These are phyloP conservation scores for Orbilia oligospora DNA, from an alignment of 2,329 filamentous ascomycete genomes.

Conservation along the genomic window DNA sequence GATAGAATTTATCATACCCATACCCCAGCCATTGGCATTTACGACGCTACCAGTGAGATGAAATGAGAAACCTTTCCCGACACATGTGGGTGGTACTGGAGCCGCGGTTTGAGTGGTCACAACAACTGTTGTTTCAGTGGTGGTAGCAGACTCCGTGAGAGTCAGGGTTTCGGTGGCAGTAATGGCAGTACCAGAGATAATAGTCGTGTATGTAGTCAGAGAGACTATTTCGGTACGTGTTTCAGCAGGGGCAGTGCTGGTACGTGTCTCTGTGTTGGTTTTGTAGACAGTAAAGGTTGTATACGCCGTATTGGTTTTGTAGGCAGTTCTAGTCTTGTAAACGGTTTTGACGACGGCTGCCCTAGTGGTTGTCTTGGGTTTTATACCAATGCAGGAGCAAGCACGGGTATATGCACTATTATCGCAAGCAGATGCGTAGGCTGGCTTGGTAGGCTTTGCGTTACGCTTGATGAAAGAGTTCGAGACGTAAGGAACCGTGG, in stretches of 20 bases:
- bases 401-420: constrained; percentile 39
- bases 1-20: constrained; percentile 49
- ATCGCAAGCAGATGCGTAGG: constrained; percentile 41
- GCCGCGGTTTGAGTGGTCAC: constrained; percentile 36
- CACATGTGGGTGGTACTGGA: constrained; percentile 30
- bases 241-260: constrained; percentile 10
- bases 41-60: neutral
- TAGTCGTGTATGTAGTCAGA: constrained; percentile 34
- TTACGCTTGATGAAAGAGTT: neutral
- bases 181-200: constrained; percentile 39
- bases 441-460: constrained; percentile 24
- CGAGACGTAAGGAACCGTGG: constrained; percentile 32
- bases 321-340: constrained; percentile 31
- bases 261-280: constrained; percentile 3
- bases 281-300: constrained; percentile 2
- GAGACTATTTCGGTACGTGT: constrained; percentile 2
- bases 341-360: constrained; percentile 39
- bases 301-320: constrained; percentile 10
- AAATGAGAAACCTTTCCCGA: constrained; percentile 34
- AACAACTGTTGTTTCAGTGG: constrained; percentile 21
- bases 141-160: neutral
- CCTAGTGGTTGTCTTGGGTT: constrained; percentile 46
- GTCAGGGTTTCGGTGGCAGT: constrained; percentile 30
- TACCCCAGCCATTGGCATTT: neutral
- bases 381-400: constrained; percentile 53